These are phyloP conservation scores for Psilocybe cyanescens DNA, from an alignment of 768 basidiomycete genomes.

Conservation along the genomic window DNA sequence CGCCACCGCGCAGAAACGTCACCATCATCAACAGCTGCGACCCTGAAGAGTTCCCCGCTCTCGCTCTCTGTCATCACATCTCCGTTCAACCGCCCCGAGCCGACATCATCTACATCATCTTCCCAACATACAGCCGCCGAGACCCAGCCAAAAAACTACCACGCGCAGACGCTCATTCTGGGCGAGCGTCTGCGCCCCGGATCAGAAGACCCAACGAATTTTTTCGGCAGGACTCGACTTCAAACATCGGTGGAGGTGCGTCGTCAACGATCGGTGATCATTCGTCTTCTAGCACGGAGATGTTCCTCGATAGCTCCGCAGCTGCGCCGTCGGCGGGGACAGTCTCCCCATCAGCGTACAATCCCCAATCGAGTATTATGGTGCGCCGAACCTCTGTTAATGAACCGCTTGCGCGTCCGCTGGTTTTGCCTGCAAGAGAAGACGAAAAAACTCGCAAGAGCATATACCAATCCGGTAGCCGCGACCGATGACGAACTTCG, in stretches of 20 bases:
- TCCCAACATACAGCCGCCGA: conserved; percentile 1
- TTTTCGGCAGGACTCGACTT: conserved; percentile 25
- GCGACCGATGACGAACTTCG: conserved; percentile 24
- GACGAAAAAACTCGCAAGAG: conserved; percentile 33
- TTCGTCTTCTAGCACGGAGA: conserved; percentile 19
- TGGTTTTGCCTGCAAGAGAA: conserved; percentile 35
- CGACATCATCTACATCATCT: conserved; percentile 5
- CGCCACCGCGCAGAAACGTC: conserved; percentile 29
- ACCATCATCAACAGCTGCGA: conserved; percentile 17
- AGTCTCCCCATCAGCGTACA: conserved; percentile 27
- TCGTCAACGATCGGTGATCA: conserved; percentile 7
- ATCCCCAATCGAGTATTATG: conserved; percentile 27
- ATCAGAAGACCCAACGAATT: conserved; percentile 45
- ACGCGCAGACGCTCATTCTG: conserved; percentile 79
- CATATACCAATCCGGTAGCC: conserved; percentile 19
- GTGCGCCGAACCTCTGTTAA: background rate
- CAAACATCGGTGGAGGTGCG: background rate
- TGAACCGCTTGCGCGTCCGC: conserved; percentile 15
- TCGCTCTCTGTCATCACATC: conserved; percentile 45
- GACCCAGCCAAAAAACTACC: conserved; percentile 69
- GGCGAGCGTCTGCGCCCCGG: conserved; percentile 79
- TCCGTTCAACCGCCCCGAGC: conserved; percentile 35
- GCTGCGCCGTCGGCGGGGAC: conserved; percentile 12
- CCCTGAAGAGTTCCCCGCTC: conserved; percentile 36
- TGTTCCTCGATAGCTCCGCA: conserved; percentile 27